Percentiles rank a stretch among this genome's conserved stretches.
These are phyloP conservation scores for Suhomyces pyralidae DNA, from an alignment of 805 yeast genomes.

Conservation along the genomic window DNA sequence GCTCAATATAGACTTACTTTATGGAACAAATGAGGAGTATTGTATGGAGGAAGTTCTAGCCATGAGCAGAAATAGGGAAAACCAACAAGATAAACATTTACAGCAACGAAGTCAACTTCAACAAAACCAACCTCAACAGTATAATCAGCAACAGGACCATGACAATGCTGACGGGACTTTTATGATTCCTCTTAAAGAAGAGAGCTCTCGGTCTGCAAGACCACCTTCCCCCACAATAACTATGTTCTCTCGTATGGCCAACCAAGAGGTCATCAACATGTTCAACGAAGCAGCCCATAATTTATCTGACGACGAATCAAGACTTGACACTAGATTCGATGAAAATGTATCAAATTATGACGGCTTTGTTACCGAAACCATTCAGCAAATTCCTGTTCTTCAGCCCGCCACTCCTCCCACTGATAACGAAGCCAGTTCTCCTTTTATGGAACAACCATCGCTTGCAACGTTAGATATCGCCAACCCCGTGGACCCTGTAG, in stretches of 20 bases:
- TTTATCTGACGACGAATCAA: constrained; percentile 29
- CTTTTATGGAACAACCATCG: constrained; percentile 40
- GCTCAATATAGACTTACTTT: constrained; percentile 57
- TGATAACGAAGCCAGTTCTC: constrained; percentile 42
- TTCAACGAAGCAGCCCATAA: constrained; percentile 54
- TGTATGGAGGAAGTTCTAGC: constrained; percentile 68
- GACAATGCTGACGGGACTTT: constrained; percentile 11
- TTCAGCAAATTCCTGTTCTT: neutral
- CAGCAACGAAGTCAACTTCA: too few species aligned
- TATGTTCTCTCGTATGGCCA: constrained; percentile 68
- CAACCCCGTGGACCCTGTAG: constrained; percentile 43
- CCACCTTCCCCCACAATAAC: constrained; percentile 78
- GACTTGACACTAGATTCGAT: constrained; percentile 14
- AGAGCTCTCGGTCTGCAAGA: constrained; percentile 15
- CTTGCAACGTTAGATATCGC: constrained; percentile 6
- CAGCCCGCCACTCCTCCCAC: constrained; percentile 25
- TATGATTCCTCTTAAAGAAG: constrained; percentile 45
- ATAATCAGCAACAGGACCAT: too few species aligned
- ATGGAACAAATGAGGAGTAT: constrained; percentile 49
- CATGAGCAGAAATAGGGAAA: constrained; percentile 29
- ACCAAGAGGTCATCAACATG: constrained; percentile 71
- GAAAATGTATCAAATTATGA: constrained; percentile 33
- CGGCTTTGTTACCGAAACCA: constrained; percentile 51
- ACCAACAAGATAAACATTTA: neutral
- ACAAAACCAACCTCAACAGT: too few species aligned